Conservation (phyloP, 805 yeast genomes). For the Hanseniaspora taiwanica region DNA sequence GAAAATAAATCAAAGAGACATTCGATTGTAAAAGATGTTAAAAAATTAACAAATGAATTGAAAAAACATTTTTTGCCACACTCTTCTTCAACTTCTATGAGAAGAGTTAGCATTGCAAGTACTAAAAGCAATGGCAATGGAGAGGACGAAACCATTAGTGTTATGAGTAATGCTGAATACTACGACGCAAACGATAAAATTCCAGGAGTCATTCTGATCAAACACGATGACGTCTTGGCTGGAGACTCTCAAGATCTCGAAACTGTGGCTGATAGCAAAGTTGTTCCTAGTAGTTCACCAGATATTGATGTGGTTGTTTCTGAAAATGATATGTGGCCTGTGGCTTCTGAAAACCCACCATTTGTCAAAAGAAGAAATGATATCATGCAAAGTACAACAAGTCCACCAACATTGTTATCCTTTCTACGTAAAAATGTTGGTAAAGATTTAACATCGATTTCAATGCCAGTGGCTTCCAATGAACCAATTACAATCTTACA, state of each 20-base stretch:
- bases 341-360: slow-evolving; percentile 19
- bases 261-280: no score
- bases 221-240: slow-evolving; percentile 21
- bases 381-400: slow-evolving; percentile 40
- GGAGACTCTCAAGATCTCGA: neutral
- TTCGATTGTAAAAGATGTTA: no score
- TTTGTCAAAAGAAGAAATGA: slow-evolving; percentile 42
- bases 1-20: no score
- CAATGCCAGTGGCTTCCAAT: slow-evolving; percentile 90
- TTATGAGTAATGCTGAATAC: slow-evolving; percentile 34
- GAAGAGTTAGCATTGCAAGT: no score
- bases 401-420: slow-evolving; percentile 74
- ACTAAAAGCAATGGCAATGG: no score
- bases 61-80: no score
- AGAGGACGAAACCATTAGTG: slow-evolving; percentile 2
- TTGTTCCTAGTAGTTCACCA: no score
- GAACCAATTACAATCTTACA: slow-evolving; percentile 84
- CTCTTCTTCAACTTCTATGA: no score
- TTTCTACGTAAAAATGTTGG: slow-evolving; percentile 84
- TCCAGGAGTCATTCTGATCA: slow-evolving; percentile 45
- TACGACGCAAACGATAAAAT: slow-evolving; percentile 56
- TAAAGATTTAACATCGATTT: slow-evolving; percentile 68
- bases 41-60: no score
- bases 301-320: no score
- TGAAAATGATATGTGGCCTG: slow-evolving; percentile 46